phyloP scores from a whole-genome alignment of 371 early-diverging fungal genomes.

The Mucor ambiguus region DNA sequence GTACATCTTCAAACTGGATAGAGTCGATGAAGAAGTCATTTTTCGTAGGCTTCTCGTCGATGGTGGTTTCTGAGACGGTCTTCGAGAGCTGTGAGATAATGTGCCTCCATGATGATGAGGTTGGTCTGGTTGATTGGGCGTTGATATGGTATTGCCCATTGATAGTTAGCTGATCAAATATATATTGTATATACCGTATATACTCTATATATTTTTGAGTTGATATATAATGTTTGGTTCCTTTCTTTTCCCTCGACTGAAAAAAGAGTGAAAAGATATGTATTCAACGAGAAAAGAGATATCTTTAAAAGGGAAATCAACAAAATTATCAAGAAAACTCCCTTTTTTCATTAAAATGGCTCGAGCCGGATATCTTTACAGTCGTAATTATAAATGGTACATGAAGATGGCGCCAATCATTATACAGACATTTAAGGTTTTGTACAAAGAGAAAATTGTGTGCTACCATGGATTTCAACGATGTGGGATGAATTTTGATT shows the following conservation, averaged over 20 bases:
- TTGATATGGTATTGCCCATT: constrained; percentile 37
- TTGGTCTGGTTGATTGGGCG: constrained; percentile 21
- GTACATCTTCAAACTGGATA: constrained; percentile 45
- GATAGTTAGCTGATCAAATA: background rate
- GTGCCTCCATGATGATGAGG: constrained; percentile 6
- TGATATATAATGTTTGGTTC: background rate
- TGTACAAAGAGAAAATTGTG: constrained; percentile 1
- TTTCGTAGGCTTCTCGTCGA: constrained; percentile 37
- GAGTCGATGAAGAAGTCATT: constrained; percentile 45
- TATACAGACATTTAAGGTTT: background rate
- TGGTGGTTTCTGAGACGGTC: constrained; percentile 40
- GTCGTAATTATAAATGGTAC: background rate
- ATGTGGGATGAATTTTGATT: background rate
- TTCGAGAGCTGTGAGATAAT: constrained; percentile 10
- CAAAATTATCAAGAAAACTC: constrained; percentile 1
- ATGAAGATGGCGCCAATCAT: constrained; percentile 4
- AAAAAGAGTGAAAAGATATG: background rate
- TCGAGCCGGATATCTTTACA: constrained; percentile 1
- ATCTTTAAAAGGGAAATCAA: background rate
- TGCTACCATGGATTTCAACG: background rate
- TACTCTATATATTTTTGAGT: background rate
- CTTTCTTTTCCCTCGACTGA: background rate
- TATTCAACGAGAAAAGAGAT: background rate
- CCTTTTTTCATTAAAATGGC: constrained; percentile 3
- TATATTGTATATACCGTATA: background rate